Percentiles rank a stretch among this genome's conserved stretches.
phyloP scores from a whole-genome alignment of 1,284 basidiomycete genomes.

The Lentinula novae-zelandiae region DNA sequence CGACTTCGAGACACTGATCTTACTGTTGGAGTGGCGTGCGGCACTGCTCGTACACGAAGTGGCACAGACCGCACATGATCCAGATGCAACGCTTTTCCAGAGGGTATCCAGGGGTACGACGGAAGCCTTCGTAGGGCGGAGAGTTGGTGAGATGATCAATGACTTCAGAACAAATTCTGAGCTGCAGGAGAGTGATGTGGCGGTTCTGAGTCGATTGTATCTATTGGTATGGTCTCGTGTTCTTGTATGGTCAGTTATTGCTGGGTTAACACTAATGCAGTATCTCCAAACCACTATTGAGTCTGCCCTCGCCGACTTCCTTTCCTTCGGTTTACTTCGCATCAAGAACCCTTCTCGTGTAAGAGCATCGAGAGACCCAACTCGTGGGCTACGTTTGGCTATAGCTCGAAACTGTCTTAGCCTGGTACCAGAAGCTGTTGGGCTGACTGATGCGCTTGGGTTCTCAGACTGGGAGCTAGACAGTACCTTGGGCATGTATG shows the following conservation, averaged over 20 bases:
- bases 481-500: slow-evolving; percentile 61
- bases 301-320: slow-evolving; percentile 49
- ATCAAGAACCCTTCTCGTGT: slow-evolving; percentile 16
- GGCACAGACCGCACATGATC: slow-evolving; percentile 31
- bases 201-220: slow-evolving; percentile 41
- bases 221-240: slow-evolving; percentile 41
- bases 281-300: slow-evolving; percentile 62
- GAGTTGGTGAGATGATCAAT: slow-evolving; percentile 47
- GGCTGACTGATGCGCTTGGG: slow-evolving; percentile 71
- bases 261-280: slow-evolving; percentile 28
- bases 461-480: slow-evolving; percentile 78
- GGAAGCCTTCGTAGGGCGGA: slow-evolving; percentile 61
- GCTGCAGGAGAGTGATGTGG: slow-evolving; percentile 28
- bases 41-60: slow-evolving; percentile 52
- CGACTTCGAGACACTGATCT: slow-evolving; percentile 35
- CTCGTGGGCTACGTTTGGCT: slow-evolving; percentile 49
- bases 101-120: slow-evolving; percentile 60
- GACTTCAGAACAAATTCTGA: slow-evolving; percentile 19
- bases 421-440: slow-evolving; percentile 66
- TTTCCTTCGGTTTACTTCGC: slow-evolving; percentile 49
- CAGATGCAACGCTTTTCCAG: slow-evolving; percentile 52
- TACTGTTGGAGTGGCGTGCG: slow-evolving; percentile 60
- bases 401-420: slow-evolving; percentile 48
- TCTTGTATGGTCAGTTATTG: neutral
- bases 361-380: slow-evolving; percentile 34